Percentiles rank a stretch among this genome's conserved stretches.
Conservation (phyloP, 441 rosid species). For the Lepidium campestre region DNA sequence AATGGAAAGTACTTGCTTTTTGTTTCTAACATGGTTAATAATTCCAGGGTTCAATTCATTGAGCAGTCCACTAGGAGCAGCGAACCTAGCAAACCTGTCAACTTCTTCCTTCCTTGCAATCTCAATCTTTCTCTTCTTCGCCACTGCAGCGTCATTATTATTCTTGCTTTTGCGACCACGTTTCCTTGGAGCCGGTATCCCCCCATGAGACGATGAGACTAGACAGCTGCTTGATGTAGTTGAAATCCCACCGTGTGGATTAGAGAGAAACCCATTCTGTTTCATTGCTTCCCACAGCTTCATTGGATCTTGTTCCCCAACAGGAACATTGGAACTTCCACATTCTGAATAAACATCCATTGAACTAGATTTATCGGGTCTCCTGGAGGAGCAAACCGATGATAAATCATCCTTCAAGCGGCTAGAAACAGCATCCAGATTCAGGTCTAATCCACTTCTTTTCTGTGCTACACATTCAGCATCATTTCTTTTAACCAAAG, state of each 20-base stretch:
- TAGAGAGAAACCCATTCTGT: slow-evolving; percentile 70
- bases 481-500: slow-evolving; percentile 22
- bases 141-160: slow-evolving; percentile 17
- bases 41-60: slow-evolving; percentile 89
- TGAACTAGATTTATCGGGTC: slow-evolving; percentile 20
- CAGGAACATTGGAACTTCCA: slow-evolving; percentile 52
- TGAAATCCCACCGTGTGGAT: slow-evolving; percentile 39
- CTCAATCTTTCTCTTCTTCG: slow-evolving; percentile 64
- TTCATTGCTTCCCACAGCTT: slow-evolving; percentile 85
- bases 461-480: slow-evolving; percentile 26
- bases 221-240: slow-evolving; percentile 40
- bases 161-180: slow-evolving; percentile 66
- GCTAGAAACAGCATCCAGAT: slow-evolving; percentile 48
- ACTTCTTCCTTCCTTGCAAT: slow-evolving; percentile 76
- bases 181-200: slow-evolving; percentile 75
- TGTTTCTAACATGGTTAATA: slow-evolving; percentile 89
- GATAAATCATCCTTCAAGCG: slow-evolving; percentile 38
- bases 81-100: slow-evolving; percentile 71
- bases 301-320: slow-evolving; percentile 55
- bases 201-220: slow-evolving; percentile 77
- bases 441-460: slow-evolving; percentile 49
- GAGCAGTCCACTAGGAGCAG: slow-evolving; percentile 91
- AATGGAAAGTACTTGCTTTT: slow-evolving; percentile 90
- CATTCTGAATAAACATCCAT: slow-evolving; percentile 59
- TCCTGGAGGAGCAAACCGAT: slow-evolving; percentile 32